These are phyloP conservation scores for Candida wancherniae DNA, from an alignment of 805 yeast species.

Conservation along the genomic window DNA sequence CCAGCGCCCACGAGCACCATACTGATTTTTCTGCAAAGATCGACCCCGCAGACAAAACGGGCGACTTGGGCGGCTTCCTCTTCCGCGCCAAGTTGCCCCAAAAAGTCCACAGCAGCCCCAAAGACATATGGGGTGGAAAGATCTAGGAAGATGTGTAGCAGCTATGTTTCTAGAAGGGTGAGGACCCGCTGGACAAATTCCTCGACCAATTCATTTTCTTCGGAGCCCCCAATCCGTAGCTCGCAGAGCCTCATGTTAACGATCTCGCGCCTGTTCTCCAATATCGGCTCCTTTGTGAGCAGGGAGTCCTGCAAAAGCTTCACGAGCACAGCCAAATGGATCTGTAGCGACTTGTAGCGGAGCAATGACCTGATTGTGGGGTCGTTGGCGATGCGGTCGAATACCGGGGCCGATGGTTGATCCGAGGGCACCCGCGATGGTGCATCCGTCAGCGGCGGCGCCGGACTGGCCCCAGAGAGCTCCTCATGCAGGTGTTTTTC, in stretches of 20 bases:
- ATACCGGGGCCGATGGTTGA: constrained; percentile 1
- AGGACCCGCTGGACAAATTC: constrained; percentile 54
- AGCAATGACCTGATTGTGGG: constrained; percentile 43
- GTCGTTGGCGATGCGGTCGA: constrained; percentile 31
- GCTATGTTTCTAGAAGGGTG: constrained; percentile 11
- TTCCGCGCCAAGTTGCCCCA: constrained; percentile 41
- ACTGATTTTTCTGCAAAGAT: constrained; percentile 30
- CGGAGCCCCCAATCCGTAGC: constrained; percentile 59
- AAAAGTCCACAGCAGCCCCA: constrained; percentile 23
- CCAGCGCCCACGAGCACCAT: constrained; percentile 55
- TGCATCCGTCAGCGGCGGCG: not conserved
- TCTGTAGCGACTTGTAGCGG: constrained; percentile 47
- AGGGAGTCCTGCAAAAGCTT: constrained; percentile 44
- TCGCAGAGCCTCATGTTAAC: constrained; percentile 59
- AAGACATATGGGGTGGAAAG: constrained; percentile 30
- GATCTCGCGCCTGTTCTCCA: constrained; percentile 53
- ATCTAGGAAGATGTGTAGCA: not conserved
- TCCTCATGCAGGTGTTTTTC: constrained; percentile 28
- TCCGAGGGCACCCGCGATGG: not conserved
- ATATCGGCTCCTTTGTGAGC: constrained; percentile 44
- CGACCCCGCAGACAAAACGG: constrained; percentile 22
- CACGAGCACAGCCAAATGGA: constrained; percentile 49
- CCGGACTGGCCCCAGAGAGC: not conserved
- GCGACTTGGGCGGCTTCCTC: constrained; percentile 60
- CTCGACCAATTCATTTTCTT: constrained; percentile 64